Conservation (phyloP, 2,329 filamentous ascomycete genomes). For the Curvularia spicifera region DNA sequence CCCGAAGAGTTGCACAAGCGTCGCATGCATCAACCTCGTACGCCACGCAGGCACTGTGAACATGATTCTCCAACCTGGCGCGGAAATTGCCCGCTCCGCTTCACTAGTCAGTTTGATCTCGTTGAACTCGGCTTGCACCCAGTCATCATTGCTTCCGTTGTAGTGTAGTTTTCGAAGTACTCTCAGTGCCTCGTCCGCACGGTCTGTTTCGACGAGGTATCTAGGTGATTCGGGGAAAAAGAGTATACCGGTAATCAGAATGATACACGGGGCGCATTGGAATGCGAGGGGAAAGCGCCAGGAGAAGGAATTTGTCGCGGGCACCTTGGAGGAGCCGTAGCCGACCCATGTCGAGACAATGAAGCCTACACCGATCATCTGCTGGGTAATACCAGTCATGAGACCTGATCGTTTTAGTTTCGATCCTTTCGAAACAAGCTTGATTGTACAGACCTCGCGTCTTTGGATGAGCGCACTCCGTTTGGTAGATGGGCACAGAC, state of each 20-base stretch:
- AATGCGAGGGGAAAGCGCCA: conserved; percentile 56
- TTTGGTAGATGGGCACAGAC: conserved; percentile 68
- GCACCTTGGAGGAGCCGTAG: conserved; percentile 51
- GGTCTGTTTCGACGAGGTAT: conserved; percentile 55
- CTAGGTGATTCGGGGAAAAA: conserved; percentile 52
- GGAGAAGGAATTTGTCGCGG: conserved; percentile 47
- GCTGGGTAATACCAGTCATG: conserved; percentile 63
- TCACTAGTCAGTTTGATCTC: conserved; percentile 68
- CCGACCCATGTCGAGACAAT: conserved; percentile 62
- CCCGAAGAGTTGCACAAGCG: conserved; percentile 68
- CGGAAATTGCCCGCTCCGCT: conserved; percentile 63
- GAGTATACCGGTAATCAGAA: conserved; percentile 53
- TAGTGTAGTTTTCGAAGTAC: conserved; percentile 60
- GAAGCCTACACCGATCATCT: conserved; percentile 65
- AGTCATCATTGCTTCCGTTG: conserved; percentile 62
- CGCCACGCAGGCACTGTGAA: conserved; percentile 66
- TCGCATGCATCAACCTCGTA: conserved; percentile 66
- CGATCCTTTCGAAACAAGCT: not conserved
- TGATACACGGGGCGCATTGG: conserved; percentile 53
- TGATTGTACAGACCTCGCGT: conserved; percentile 55
- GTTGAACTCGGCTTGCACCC: conserved; percentile 63
- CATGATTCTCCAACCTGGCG: conserved; percentile 62
- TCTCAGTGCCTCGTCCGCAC: conserved; percentile 60
- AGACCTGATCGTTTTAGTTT: conserved; percentile 42
- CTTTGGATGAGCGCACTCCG: conserved; percentile 65